Evolutionary conservation across 352 stramenopile genomes (phyloP), one percentile per base, ranked within the genome.

Genomic region (Phytophthora citrophthora): DNA sequence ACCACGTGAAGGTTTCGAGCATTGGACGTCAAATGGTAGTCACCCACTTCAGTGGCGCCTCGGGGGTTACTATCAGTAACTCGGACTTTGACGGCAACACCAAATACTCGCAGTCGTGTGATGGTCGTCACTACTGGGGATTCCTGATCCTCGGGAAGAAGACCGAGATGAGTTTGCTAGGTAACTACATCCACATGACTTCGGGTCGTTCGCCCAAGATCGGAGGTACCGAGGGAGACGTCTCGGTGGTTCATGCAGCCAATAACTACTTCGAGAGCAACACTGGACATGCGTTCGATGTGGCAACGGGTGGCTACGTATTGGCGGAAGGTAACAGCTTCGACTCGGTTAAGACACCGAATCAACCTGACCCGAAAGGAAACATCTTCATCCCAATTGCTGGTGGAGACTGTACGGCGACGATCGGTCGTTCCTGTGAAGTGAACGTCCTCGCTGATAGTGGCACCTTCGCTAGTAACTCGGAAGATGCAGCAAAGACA

Each of bases 251-350:
- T 2, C 68, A 77, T 31, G 64, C 68, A 2, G 74, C 59, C 18
- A 79, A 79, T 61, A 83, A 83, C 58, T 76, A 79, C 57, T 83
- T 74, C 53, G 38, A 31, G n/a, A 57, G 70, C 48, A 79, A 71
- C 59, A 58, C 70, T n/a, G 70, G 60, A 23, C 51, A 61, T 38
- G 65, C 68, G 24, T 82, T 79, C n/a, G 67, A 79, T 11, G 58
- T 77, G 3, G 45, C 36, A 4, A 46, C 57, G 9, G 49, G 51
- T 8, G 61, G 57, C 5, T 74, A 62, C 26, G 71, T 80, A 16
- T 46, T 80, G 11, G 55, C 62, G 15, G 74, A 80, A 23, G 74
- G 64, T 9, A 86, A 83, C 57, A 77, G 74, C 73, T 77, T 81
- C 26, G 58, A 76, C n/a, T 40, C 67, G 39, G 60, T 68, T 36